phyloP scores from a whole-genome alignment of 2,329 filamentous ascomycete genomes.

The Colletotrichum eremochloae region DNA sequence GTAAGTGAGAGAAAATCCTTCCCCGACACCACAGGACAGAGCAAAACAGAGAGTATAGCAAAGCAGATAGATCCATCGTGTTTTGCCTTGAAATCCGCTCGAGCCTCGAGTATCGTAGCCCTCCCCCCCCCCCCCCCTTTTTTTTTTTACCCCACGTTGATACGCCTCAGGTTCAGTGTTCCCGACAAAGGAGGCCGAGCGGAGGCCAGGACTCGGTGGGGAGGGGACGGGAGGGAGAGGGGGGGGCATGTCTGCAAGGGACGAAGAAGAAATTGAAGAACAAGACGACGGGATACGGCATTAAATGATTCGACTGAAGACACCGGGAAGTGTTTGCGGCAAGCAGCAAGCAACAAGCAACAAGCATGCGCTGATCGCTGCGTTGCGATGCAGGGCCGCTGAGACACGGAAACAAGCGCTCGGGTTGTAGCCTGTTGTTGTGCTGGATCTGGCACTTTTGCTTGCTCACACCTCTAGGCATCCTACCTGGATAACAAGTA shows the following conservation, averaged over 20 bases:
- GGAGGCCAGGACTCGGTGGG: constrained; percentile 21
- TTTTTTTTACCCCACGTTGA: constrained; percentile 17
- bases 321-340: constrained; percentile 27
- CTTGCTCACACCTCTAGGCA: too few species aligned
- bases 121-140: background rate
- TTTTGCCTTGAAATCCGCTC: constrained; percentile 1
- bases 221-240: constrained; percentile 28
- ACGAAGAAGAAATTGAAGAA: background rate
- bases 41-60: too few species aligned
- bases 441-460: too few species aligned
- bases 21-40: background rate
- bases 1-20: background rate
- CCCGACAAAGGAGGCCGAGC: constrained; percentile 9
- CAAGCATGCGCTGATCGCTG: constrained; percentile 24
- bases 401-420: constrained; percentile 32
- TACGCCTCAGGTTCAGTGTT: constrained; percentile 37
- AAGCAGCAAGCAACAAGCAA: constrained; percentile 1
- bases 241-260: constrained; percentile 1
- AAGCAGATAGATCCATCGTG: constrained; percentile 9
- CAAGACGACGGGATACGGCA: background rate
- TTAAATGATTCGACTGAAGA: constrained; percentile 13
- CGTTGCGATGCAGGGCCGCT: constrained; percentile 25
- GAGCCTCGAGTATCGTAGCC: background rate
- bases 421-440: constrained; percentile 7
- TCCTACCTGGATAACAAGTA: too few species aligned